Base-by-base conservation (phyloP, 768 basidiomycete species). In the Mycena indigotica region DNA sequence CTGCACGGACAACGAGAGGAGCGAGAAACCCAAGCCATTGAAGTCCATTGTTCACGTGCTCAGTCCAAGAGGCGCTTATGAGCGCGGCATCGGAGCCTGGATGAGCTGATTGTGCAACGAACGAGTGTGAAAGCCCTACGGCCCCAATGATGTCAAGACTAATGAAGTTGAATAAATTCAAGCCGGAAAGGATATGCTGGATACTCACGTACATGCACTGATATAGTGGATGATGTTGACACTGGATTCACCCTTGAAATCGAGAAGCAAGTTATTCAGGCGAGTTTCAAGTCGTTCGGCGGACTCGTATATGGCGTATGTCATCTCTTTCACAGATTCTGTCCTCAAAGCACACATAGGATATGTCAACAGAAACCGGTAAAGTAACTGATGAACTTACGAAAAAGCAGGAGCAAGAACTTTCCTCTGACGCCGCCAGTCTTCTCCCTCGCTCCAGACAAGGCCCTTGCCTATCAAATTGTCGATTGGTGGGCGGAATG, bases 111-210 rank as follows among this genome's bases (percentile, higher is more conserved):
- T 61, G 59, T 8, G 65, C 65, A 17, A 57, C 54, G 63, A 79
- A 78, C 61, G 77, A 72, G 65, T 78, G 73, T n/a, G 72, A 74
- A 45, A 78, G 77, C 1, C 66, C 77, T 50, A 77, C 74, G 40
- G 70, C 68, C 4, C 70, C 71, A 28, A 72, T 68, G 28, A 70
- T 68, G 52, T 71, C 69, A 15, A 73, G 64, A 2, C 69, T 71
- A 35, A 4, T 41, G 28, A 28, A 32, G 28, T 16, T 49, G 29
- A 26, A 13, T 21, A 21, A 24, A 44, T 5, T 38, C 2, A 1
- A 26, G 35, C 5, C 49, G 21, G 25, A 45, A 21, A 58, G 39
- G 38, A 39, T n/a, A 23, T 24, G 49, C 52, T 25, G 23, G 32
- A 24, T 21, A 60, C 62, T 61, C 50, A 66, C 67, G 67, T 69